Conservation (phyloP, 805 yeast species). For the Barnettozyma sp. region DNA sequence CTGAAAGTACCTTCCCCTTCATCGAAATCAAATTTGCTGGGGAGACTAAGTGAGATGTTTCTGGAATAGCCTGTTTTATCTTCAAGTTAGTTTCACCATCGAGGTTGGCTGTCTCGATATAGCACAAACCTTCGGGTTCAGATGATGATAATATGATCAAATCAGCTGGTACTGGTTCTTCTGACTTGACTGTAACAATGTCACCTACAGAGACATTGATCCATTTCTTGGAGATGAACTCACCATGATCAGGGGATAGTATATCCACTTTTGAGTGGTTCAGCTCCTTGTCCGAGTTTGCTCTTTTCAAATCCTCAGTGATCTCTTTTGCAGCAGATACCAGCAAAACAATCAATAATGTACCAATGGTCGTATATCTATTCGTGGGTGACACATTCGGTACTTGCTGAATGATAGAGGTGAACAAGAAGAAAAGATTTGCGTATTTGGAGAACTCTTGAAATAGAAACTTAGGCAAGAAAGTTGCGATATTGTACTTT, state of each 20-base stretch:
- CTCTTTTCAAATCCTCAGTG: conserved; percentile 85
- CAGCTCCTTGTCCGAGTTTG: conserved; percentile 80
- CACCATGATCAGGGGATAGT: conserved; percentile 46
- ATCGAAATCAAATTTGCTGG: conserved; percentile 50
- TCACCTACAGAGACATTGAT: conserved; percentile 87
- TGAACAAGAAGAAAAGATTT: conserved; percentile 84
- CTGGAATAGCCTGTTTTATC: conserved; percentile 80
- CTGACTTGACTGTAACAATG: conserved; percentile 74
- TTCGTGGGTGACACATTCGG: conserved; percentile 96
- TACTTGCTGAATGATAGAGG: conserved; percentile 92
- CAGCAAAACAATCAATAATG: conserved; percentile 71
- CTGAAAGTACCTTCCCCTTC: conserved; percentile 64
- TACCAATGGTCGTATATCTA: conserved; percentile 90
- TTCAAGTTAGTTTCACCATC: conserved; percentile 98
- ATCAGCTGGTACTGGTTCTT: conserved; percentile 94
- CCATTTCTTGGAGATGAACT: conserved; percentile 69
- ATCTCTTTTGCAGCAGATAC: conserved; percentile 93
- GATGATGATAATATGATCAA: conserved; percentile 78
- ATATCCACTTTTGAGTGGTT: conserved; percentile 73
- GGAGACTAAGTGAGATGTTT: conserved; percentile 66
- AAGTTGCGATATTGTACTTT: conserved; percentile 88
- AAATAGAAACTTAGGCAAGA: conserved; percentile 86
- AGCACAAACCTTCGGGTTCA: conserved; percentile 97
- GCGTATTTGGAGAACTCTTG: conserved; percentile 98
- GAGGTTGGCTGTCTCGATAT: conserved; percentile 93